Evolutionary conservation across 2,329 filamentous ascomycete species (phyloP), one percentile per base, ranked within the genome.

Genomic region (Fusarium sterilihyphosum): DNA sequence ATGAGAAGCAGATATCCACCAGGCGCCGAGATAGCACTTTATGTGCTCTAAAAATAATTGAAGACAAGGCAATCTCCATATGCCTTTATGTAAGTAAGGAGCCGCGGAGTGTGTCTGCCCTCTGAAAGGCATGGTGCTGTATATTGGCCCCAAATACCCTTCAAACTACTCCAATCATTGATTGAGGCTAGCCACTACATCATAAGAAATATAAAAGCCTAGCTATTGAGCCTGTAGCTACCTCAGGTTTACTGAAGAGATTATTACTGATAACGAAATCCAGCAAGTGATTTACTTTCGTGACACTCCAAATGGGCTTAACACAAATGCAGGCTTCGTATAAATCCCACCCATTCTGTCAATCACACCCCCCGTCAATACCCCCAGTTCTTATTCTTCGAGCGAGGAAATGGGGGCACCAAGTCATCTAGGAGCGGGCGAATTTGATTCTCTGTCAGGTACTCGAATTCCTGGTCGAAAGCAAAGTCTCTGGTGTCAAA

Each of bases 401-500:
- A 20, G 12, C n/a, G 17, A 20, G n/a, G 12, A 52, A 24, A 52
- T 14, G 6, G 8, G 18, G 31, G 49, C 13, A 52, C 18, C 31
- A 35, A 18, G n/a, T 16, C 35, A n/a, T 54, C 64, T 31, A 44
- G 31, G 8, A 70, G 20, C 22, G 12, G 5, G 3, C 35, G 44
- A 6, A 59, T 38, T 26, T 29, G 17, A 6, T 16, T 20, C 9
- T 70, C 17, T 12, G 41, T 52, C 14, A 77, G 54, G 10, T 65
- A 40, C 6, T 61, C 22, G 26, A 75, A 77, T 16, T 64, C 57
- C 0, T 61, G 24, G 17, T 65, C 60, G 1, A 54, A 57, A 18
- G 53, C 22, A 16, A 65, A 72, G 16, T 75, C 67, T 22, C 73
- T 57, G 6, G 70, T 77, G n/a, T 72, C 74, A 5, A 77, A 35